Base-by-base conservation (phyloP, 306 rosid genomes). In the Adenanthera pavonina region DNA sequence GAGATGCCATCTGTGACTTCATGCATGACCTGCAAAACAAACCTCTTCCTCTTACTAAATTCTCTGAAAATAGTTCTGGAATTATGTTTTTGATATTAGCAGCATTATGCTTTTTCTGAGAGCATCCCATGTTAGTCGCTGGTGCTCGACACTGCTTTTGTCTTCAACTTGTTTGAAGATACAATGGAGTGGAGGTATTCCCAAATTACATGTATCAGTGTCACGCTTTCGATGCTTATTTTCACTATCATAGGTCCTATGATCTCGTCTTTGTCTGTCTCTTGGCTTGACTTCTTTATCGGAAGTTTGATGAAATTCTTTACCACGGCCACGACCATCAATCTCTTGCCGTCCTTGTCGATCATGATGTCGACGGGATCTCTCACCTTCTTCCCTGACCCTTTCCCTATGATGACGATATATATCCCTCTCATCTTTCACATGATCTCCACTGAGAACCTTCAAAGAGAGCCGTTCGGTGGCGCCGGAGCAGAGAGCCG, bases 1-100 rank as follows among this genome's bases (percentile, higher is more conserved):
- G 96, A 44, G 99, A 93, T 7, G 99, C 97, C 99, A 93, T 95
- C 81, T 95, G 98, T 0, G 99, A 95, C 80, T 93, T 95, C 99
- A 95, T 93, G 78, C 97, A 93, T 0, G 99, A 95, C 16, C 98
- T 90, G 81, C 98, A 95, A 16, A 95, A 93, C 20, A 95, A 89
- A 16, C 99, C 99, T 72, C 98, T 95, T 40, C 99, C 99, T 43
- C 99, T 88, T 51, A 95, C 84, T 69, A 95, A 82, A 79, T 95
- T 95, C 88, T 95, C 98, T 0, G 90, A 54, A 81, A 95, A 89
- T 34, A 95, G 86, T 72, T 93, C 98, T 0, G 97, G 97, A 77
- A 93, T 93, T 3, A 95, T 93, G 71, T 93, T 95, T 47, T 93
- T 95, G 17, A 95, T 87, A 75, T 95, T 95, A 10, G 97, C 85